Evolutionary conservation across 139 green algal genomes (phyloP).

Genomic region (Ostreobium quekettii): DNA sequence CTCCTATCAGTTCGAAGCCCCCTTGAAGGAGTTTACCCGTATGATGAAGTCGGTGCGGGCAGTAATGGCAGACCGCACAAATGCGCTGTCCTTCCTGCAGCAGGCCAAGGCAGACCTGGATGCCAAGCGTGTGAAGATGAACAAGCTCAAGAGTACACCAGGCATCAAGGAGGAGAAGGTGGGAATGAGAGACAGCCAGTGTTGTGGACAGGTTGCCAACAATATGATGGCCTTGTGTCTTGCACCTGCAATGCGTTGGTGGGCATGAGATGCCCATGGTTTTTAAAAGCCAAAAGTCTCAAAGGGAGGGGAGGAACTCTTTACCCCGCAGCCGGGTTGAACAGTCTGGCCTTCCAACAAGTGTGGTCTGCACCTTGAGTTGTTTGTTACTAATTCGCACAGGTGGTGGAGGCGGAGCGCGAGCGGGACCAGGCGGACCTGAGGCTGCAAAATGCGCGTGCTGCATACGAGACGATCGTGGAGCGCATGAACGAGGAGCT

Average conservation of each 20-base stretch:
- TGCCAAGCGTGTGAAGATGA: slow-evolving; percentile 50
- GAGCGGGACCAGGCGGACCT: slow-evolving; percentile 54
- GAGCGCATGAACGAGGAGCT: slow-evolving; percentile 76
- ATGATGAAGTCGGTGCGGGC: slow-evolving; percentile 53
- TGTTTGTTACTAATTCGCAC: too few relatives aligned
- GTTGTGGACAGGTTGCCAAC: too few relatives aligned
- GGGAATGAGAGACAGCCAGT: too few relatives aligned
- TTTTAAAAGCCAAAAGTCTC: too few relatives aligned
- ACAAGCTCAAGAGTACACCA: slow-evolving; percentile 64
- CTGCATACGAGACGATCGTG: slow-evolving; percentile 52
- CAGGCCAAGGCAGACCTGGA: slow-evolving; percentile 60
- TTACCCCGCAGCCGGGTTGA: too few relatives aligned
- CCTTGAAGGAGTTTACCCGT: slow-evolving; percentile 73
- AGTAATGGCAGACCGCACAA: slow-evolving; percentile 54
- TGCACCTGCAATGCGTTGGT: not conserved
- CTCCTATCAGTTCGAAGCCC: slow-evolving; percentile 60
- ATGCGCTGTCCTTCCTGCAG: slow-evolving; percentile 34
- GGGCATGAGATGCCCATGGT: not conserved
- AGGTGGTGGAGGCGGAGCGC: slow-evolving; percentile 62
- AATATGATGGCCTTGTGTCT: not conserved
- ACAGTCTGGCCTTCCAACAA: too few relatives aligned
- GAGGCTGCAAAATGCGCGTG: slow-evolving; percentile 31
- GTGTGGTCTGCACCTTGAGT: slow-evolving; percentile 26
- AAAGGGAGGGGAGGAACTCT: too few relatives aligned
- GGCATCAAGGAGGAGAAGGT: slow-evolving; percentile 59